Evolutionary conservation across 257 asterid species (phyloP), one percentile per base, ranked within the genome.

Genomic region (Orobanche coerulescens): DNA sequence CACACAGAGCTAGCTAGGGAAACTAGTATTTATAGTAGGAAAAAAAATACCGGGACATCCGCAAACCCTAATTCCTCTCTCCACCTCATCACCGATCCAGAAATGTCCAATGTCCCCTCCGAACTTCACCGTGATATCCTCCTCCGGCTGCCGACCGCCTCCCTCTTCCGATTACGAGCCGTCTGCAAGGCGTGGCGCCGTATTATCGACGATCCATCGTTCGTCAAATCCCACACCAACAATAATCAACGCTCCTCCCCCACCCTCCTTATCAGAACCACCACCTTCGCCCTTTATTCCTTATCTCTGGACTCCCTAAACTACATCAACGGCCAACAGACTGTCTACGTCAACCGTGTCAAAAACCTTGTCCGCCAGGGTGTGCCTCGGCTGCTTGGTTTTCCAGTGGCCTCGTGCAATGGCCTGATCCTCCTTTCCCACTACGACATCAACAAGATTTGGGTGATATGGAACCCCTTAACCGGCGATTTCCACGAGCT

Each of bases 401-500:
- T 16, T 1, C 4, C 31, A 9, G n/a, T 49, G 37, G 50, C 68
- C 18, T 18, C 57, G 1, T 69, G 74, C 58, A 52, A 69, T 10
- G 74, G 68, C 3, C 25, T 62, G 16, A 53, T 68, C 12, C 53
- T 69, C 42, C 9, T 61, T 14, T 6, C 15, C 1, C 22, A 22
- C 7, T 10, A 6, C 5, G 0, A 23, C 6, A 24, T 3, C 3
- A 4, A 22, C 3, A 31, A n/a, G 54, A 51, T 1, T 5, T 62
- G 64, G 64, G 40, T 40, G 12, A 13, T 69, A 5, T 62, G 74
- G 74, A 69, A 69, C 53, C 69, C 64, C 6, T 53, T 61, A 4
- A 69, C 69, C 1, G 14, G 19, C 0, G 65, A 28, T 14, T 61
- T 1, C 61, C 58, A 25, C 51, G 26, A 42, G 16, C 36, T 69